Conservation (phyloP, 2,329 filamentous ascomycete species). For the Ophiostoma piceae region DNA sequence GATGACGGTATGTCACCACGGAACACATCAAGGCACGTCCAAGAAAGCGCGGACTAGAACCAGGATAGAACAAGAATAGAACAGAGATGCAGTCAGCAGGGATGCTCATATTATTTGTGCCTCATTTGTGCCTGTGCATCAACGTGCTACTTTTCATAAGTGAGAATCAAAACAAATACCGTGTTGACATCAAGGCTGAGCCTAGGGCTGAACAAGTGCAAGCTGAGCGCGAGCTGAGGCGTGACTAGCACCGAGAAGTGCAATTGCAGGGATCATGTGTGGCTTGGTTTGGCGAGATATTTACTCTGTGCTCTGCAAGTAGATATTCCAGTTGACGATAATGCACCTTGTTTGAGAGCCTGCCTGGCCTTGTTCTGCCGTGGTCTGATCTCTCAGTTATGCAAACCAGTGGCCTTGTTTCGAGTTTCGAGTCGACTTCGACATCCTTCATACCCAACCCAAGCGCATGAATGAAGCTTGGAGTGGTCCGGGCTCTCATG, state of each 20-base stretch:
- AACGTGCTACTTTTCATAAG: too few species aligned
- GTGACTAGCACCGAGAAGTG: background rate
- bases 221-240: background rate
- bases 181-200: background rate
- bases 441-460: background rate
- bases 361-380: background rate
- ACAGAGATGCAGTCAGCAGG: background rate
- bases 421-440: background rate
- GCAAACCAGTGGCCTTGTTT: background rate
- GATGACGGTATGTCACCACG: background rate
- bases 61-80: background rate
- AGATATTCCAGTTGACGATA: background rate
- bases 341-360: slow-evolving; percentile 8
- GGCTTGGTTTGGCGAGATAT: background rate
- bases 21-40: background rate
- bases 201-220: background rate
- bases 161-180: background rate
- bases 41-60: background rate
- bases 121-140: too few species aligned
- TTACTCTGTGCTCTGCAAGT: too few species aligned
- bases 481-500: background rate
- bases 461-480: background rate
- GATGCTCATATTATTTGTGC: background rate
- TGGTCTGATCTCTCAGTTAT: background rate
- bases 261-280: background rate